Percentiles rank a stretch among this genome's conserved stretches.
phyloP scores from a whole-genome alignment of 352 stramenopile genomes.

The Phytophthora crassamura region DNA sequence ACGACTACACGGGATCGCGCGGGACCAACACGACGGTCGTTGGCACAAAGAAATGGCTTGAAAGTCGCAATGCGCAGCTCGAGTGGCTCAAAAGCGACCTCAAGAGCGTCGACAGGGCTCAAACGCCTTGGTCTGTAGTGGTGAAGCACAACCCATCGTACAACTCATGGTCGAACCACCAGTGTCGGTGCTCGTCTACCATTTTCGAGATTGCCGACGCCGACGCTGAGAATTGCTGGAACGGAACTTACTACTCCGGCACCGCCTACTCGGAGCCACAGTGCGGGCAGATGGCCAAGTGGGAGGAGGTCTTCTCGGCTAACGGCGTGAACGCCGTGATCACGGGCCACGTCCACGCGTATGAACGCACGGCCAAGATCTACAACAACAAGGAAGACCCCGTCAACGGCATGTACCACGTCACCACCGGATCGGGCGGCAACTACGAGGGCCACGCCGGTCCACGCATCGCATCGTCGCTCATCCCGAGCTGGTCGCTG shows the following conservation, averaged over 20 bases:
- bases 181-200: conserved; percentile 53
- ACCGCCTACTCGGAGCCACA: conserved; percentile 45
- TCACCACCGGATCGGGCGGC: conserved; percentile 48
- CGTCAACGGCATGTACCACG: conserved; percentile 50
- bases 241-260: conserved; percentile 50
- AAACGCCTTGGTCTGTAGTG: conserved; percentile 86
- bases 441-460: conserved; percentile 49
- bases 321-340: conserved; percentile 55
- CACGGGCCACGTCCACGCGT: conserved; percentile 58
- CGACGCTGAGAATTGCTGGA: conserved; percentile 52
- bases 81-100: conserved; percentile 78
- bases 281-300: conserved; percentile 54
- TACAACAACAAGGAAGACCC: conserved; percentile 57
- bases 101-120: conserved; percentile 57
- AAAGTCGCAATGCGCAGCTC: conserved; percentile 40
- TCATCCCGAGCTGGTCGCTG: conserved; percentile 51
- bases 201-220: conserved; percentile 46
- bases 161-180: conserved; percentile 68
- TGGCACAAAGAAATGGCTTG: conserved; percentile 49
- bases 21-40: conserved; percentile 41
- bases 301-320: conserved; percentile 49
- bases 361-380: conserved; percentile 57
- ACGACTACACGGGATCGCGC: conserved; percentile 65
- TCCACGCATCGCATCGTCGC: conserved; percentile 35
- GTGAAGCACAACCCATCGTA: conserved; percentile 79